Evolutionary conservation across 805 yeast species (phyloP).

Genomic region (Spathaspora boniae): DNA sequence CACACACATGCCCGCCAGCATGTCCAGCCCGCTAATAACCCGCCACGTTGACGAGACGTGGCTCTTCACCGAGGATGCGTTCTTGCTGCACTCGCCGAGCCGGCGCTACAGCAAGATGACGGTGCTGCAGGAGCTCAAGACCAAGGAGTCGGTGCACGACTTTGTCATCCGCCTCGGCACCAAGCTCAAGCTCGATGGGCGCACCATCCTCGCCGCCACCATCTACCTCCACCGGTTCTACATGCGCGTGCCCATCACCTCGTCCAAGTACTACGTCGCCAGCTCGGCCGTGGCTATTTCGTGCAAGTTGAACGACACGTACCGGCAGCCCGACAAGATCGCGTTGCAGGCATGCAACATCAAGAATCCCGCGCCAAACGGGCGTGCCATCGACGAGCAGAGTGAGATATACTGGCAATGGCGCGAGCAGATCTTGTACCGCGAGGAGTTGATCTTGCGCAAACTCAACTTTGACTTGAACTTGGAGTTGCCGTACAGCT

Average conservation of each 20-base stretch:
- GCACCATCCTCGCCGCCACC: conserved; percentile 42
- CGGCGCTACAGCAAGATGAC: conserved; percentile 21
- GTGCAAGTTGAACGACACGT: conserved; percentile 40
- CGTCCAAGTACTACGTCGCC: conserved; percentile 42
- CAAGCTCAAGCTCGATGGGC: conserved; percentile 34
- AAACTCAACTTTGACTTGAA: conserved; percentile 38
- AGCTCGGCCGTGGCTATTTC: conserved; percentile 42
- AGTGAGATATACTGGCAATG: conserved; percentile 41
- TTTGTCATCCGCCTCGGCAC: conserved; percentile 36
- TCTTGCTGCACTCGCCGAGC: conserved; percentile 29
- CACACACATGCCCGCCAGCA: neutral
- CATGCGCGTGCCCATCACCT: conserved; percentile 40
- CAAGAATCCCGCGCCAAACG: conserved; percentile 8
- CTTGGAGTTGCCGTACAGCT: conserved; percentile 36
- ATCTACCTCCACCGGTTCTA: conserved; percentile 36
- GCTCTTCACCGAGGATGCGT: conserved; percentile 36
- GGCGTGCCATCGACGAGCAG: conserved; percentile 36
- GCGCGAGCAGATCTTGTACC: conserved; percentile 41
- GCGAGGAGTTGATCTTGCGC: conserved; percentile 40
- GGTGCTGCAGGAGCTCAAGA: conserved; percentile 34
- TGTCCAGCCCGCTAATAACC: neutral
- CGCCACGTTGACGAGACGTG: conserved; percentile 23
- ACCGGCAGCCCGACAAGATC: conserved; percentile 41
- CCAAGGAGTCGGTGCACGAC: conserved; percentile 36
- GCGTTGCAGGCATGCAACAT: conserved; percentile 33